These are phyloP conservation scores for Linum lewisii DNA, from an alignment of 345 rosid species.

Conservation along the genomic window DNA sequence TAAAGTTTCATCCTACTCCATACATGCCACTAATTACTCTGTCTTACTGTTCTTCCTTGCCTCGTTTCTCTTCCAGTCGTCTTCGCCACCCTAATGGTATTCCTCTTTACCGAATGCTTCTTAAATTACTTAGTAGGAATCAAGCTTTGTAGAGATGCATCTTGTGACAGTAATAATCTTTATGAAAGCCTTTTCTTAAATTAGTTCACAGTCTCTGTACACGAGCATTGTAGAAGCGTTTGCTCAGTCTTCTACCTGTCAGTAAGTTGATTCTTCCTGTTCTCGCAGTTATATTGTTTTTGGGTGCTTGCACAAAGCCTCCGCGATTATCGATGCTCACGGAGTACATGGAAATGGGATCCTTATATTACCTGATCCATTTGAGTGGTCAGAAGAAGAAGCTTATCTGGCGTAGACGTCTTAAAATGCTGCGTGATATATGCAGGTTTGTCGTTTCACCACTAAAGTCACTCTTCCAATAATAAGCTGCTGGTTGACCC, in stretches of 20 bases:
- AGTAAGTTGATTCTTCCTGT: not conserved
- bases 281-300: constrained; percentile 83
- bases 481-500: not conserved
- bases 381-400: constrained; percentile 80
- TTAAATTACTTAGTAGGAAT: not conserved
- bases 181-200: too few species aligned
- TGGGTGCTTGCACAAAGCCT: constrained; percentile 97
- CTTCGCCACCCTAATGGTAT: constrained; percentile 98
- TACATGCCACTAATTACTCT: constrained; percentile 28
- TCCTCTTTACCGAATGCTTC: constrained; percentile 9
- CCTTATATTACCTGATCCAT: constrained; percentile 78
- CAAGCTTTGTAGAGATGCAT: not conserved
- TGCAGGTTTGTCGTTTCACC: constrained; percentile 53
- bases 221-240: not conserved
- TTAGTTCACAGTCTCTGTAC: too few species aligned
- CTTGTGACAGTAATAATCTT: too few species aligned
- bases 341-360: constrained; percentile 98
- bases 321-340: constrained; percentile 90
- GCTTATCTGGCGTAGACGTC: constrained; percentile 76
- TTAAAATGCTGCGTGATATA: constrained; percentile 89
- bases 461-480: too few species aligned
- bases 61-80: constrained; percentile 48
- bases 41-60: constrained; percentile 9
- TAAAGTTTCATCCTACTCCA: constrained; percentile 4
- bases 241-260: not conserved